These are phyloP conservation scores for Schrenkiella parvula DNA, from an alignment of 345 rosid species.

Conservation along the genomic window DNA sequence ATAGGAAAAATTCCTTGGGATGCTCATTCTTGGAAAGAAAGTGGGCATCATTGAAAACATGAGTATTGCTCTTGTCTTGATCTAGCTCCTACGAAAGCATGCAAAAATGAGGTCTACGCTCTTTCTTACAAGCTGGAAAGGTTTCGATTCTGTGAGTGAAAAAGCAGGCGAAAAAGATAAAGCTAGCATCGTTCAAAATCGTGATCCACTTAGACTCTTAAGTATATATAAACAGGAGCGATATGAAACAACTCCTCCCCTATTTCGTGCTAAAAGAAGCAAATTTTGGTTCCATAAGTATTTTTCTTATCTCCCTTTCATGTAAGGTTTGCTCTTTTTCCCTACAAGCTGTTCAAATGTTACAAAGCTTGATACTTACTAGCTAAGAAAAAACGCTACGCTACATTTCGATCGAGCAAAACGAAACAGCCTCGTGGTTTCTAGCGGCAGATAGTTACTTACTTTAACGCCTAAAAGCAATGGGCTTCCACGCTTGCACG, in stretches of 20 bases:
- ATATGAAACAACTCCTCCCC: conserved; percentile 1
- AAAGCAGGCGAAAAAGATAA: background rate
- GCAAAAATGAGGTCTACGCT: background rate
- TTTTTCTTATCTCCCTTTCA: background rate
- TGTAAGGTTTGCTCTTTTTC: background rate
- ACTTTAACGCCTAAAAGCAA: conserved; percentile 92
- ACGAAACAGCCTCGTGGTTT: conserved; percentile 5
- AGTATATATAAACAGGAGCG: background rate
- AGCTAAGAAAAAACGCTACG: background rate
- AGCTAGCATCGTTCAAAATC: background rate
- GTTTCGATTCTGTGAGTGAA: background rate
- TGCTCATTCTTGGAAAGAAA: conserved; percentile 56
- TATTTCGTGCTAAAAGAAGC: background rate
- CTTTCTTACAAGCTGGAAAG: conserved; percentile 4
- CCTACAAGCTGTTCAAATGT: background rate
- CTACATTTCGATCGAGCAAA: background rate
- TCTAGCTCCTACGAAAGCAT: conserved; percentile 49
- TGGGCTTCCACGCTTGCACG: conserved; percentile 97
- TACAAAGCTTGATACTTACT: conserved; percentile 1
- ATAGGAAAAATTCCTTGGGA: conserved; percentile 79
- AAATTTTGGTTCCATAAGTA: background rate
- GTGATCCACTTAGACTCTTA: background rate
- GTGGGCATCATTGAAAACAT: conserved; percentile 59
- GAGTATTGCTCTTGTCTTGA: conserved; percentile 43
- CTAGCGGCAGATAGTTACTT: conserved; percentile 29